Conservation (phyloP, 148 eudicot genomes). For the Polygonum aviculare region DNA sequence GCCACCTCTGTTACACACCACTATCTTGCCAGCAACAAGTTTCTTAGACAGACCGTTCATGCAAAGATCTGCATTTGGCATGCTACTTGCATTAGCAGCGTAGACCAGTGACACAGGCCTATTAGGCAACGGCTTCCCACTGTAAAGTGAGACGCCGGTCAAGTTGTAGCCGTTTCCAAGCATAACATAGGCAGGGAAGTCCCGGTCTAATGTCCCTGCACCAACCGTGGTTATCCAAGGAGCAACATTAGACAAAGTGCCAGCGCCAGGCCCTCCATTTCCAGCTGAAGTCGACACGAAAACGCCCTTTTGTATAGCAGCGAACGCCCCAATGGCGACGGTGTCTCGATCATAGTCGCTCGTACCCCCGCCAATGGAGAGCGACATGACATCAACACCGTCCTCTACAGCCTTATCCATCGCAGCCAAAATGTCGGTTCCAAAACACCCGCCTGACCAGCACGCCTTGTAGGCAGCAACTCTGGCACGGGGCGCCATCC, state of each 20-base stretch:
- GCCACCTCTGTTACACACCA: constrained; percentile 67
- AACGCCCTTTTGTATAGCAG: constrained; percentile 55
- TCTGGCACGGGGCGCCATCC: constrained; percentile 72
- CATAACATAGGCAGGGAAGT: constrained; percentile 51
- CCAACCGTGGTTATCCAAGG: constrained; percentile 94
- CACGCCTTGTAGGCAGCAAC: constrained; percentile 70
- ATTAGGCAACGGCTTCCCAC: constrained; percentile 43
- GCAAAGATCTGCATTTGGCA: constrained; percentile 51
- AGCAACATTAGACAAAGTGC: constrained; percentile 62
- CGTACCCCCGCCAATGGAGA: constrained; percentile 63
- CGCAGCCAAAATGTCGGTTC: constrained; percentile 67
- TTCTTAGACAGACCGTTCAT: constrained; percentile 40
- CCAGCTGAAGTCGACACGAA: constrained; percentile 74
- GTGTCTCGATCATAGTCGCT: constrained; percentile 51
- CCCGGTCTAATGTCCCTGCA: constrained; percentile 77
- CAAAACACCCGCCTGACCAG: constrained; percentile 71
- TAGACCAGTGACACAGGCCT: constrained; percentile 39
- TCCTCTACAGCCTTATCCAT: constrained; percentile 77
- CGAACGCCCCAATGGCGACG: constrained; percentile 64
- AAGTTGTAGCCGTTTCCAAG: constrained; percentile 61
- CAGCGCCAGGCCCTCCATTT: constrained; percentile 59
- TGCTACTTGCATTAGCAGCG: constrained; percentile 47
- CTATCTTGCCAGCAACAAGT: constrained; percentile 65
- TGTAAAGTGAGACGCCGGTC: constrained; percentile 62
- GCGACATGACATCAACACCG: constrained; percentile 63